Base-by-base conservation (phyloP, 1,284 basidiomycete genomes). In the Omphalotus olearius region DNA sequence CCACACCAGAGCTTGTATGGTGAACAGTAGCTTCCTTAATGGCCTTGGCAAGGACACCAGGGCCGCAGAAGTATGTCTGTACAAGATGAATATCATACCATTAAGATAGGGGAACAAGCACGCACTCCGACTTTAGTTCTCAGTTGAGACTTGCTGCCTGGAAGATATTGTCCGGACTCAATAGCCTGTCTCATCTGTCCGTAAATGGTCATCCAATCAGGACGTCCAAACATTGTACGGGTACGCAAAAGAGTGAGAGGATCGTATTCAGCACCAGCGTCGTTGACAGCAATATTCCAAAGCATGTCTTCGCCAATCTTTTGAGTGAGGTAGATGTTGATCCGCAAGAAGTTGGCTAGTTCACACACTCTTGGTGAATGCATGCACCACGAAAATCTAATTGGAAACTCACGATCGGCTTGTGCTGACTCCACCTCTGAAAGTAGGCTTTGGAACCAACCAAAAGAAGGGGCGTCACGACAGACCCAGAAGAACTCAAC, bases 401-500 rank as follows among this genome's bases (percentile, higher is more conserved):
- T 9, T 14, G n/a, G 52, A 37, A 6, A 79, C 84, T 74, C 62
- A 89, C 85, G 87, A 73, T 92, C 87, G 41, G 80, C 82, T 62
- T 91, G 90, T 45, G 88, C 86, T 47, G 84, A 82, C 66, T 94
- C 93, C 49, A 94, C 83, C 63, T 91, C 84, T 62, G 88, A 84
- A 54, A 95, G 74, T 42, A 95, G 70, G 52, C 78, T 84, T 66
- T 93, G 89, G 80, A 95, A 94, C 92, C 93, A 95, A 61, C 90
- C 91, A 63, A 94, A 93, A 18, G 88, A 90, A n/a, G 88, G 87
- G 10, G 88, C 83, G 61, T 92, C 88, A 67, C 89, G 85, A 66
- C 87, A 91, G 57, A 92, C 79, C 93, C 92, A 95, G 72, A 94
- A 89, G 68, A 94, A 93, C 60, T 93, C 90, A 52, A 95, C 91